Base-by-base conservation (phyloP, 805 yeast species). In the Hanseniaspora jakobsenii region DNA sequence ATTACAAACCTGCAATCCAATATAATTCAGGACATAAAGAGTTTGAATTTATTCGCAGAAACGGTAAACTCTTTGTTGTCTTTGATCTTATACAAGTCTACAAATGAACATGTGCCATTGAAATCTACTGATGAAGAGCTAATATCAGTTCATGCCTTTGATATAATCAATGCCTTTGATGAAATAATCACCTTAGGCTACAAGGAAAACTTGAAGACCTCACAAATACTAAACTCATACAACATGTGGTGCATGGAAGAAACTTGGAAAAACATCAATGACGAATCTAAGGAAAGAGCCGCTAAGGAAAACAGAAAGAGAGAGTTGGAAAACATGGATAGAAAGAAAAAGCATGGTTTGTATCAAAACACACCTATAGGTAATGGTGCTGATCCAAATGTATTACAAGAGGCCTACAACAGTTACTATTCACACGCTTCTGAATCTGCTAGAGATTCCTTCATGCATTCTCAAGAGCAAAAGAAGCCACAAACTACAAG, bases 161-260 rank as follows among this genome's bases (percentile, higher is more conserved):
- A 85, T 57, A 76, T 91, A 49, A 67, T 89, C 53, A 75, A 81
- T 57, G 93, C 96, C 3, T 89, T 91, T 57, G 98, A 91, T 62
- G 98, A 91, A 65, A 82, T 91, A 46, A 77, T 91, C 53, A 77
- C 77, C 43, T 69, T 84, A 64, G 98, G 98, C 14, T 85, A 80
- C 67, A 77, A 83, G 52, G 99, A 91, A 62, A 81, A 85, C 62
- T 66, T 89, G 52, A 75, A 91, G 1, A 61, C 80, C 51, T 62
- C 77, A 48, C 97, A 91, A 66, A 81, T 91, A 51, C 77, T 75
- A 61, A 83, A 93, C 10, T 89, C 83, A 64, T 69, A 91, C 66
- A 89, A 85, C 59, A 89, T 91, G 97, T 97, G 91, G 65, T 82
- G 94, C 32, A 96, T 91, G 61, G 98, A 91, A 65, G 99, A 91